Conservation (phyloP, 179 eudicot species). For the Monotropa hypopitys region DNA sequence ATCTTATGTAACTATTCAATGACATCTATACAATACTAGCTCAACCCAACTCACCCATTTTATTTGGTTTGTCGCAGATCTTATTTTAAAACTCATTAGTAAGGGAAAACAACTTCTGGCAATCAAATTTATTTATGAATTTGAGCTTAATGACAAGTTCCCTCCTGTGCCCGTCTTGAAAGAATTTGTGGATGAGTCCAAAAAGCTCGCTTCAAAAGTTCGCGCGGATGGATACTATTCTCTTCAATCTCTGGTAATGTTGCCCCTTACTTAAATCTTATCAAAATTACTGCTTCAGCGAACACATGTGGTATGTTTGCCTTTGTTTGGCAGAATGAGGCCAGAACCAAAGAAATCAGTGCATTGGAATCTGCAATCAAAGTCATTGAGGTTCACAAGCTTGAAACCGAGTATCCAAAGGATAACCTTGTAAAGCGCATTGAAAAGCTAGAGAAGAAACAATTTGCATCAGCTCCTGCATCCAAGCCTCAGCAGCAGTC, state of each 20-base stretch:
- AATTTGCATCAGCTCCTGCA: background rate
- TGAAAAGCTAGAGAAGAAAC: constrained; percentile 14
- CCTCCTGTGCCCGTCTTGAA: constrained; percentile 29
- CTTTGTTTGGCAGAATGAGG: constrained; percentile 15
- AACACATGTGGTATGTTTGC: background rate
- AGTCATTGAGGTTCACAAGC: constrained; percentile 16
- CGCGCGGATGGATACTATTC: constrained; percentile 2
- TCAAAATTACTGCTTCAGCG: background rate
- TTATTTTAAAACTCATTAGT: constrained; percentile 21
- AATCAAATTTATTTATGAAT: constrained; percentile 26
- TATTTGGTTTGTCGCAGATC: constrained; percentile 20
- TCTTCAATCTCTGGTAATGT: constrained; percentile 14
- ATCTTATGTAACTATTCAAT: background rate
- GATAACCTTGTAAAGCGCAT: constrained; percentile 13
- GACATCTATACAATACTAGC: background rate
- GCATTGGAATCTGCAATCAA: constrained; percentile 18
- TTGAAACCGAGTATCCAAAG: constrained; percentile 21
- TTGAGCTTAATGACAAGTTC: constrained; percentile 19
- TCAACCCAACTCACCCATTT: background rate
- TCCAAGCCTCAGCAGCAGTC: constrained; percentile 1
- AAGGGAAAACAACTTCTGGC: constrained; percentile 26
- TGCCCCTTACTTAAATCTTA: background rate
- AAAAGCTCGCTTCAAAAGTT: constrained; percentile 12
- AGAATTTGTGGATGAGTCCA: constrained; percentile 16
- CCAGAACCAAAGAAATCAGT: constrained; percentile 14